Conservation (phyloP, 352 stramenopile species). For the Paralagenidium karlingii region DNA sequence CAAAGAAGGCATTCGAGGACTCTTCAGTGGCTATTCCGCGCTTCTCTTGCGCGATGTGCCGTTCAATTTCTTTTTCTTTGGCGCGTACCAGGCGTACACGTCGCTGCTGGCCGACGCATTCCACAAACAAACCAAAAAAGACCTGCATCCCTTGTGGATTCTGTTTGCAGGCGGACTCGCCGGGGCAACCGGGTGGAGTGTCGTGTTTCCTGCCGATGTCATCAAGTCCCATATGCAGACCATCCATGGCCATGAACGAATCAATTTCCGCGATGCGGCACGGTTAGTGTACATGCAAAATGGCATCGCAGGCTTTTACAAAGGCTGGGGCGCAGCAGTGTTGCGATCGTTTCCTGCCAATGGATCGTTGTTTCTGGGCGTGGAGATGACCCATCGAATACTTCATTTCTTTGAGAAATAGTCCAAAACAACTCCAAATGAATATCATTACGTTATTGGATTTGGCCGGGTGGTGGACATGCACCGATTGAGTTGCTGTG, state of each 20-base stretch:
- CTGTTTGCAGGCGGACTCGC: slow-evolving; percentile 68
- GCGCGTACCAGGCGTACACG: slow-evolving; percentile 67
- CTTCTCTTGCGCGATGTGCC: slow-evolving; percentile 78
- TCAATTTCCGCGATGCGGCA: slow-evolving; percentile 32
- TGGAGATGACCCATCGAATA: slow-evolving; percentile 76
- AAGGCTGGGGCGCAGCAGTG: slow-evolving; percentile 73
- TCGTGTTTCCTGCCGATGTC: slow-evolving; percentile 79
- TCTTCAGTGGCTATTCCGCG: slow-evolving; percentile 72
- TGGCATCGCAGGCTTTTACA: slow-evolving; percentile 73
- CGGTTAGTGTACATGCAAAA: slow-evolving; percentile 47
- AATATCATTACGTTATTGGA: no score
- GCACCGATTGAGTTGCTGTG: no score
- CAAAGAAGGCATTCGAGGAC: slow-evolving; percentile 39
- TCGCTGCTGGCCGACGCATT: slow-evolving; percentile 25
- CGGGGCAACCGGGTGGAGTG: slow-evolving; percentile 65
- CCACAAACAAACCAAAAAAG: slow-evolving; percentile 49
- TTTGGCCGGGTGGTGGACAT: no score
- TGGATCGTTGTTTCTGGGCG: slow-evolving; percentile 80
- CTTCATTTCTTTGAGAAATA: slow-evolving; percentile 45
- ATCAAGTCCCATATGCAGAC: slow-evolving; percentile 82
- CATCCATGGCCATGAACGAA: slow-evolving; percentile 6
- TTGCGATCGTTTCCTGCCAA: slow-evolving; percentile 81
- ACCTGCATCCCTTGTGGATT: slow-evolving; percentile 60
- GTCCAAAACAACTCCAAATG: no score
- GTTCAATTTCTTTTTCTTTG: slow-evolving; percentile 88